Base-by-base conservation (phyloP, 345 rosid genomes). In the Balakata baccata region DNA sequence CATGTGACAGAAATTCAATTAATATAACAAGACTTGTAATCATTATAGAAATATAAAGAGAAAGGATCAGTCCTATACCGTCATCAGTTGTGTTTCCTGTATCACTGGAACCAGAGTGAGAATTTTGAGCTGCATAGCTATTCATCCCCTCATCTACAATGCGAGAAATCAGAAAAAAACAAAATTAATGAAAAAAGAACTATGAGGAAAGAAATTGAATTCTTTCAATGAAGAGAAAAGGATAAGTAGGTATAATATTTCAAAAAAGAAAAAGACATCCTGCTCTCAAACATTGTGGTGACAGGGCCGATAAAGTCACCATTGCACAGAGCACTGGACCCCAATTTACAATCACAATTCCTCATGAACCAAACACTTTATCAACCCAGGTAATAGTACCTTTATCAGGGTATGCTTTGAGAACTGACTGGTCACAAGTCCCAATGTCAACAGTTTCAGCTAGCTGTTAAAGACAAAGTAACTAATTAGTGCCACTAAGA, bases 371-470 rank as follows among this genome's bases (percentile, higher is more conserved):
- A 62, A 23, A 72, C 23, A 41, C n/a, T 37, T 29, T 39, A 57
- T 51, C 25, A 70, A 61, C 59, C 29, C 23, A 74, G 68, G 37
- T 64, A 51, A 64, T 23, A 66, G 14, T 87, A 93, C 97, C 92
- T 70, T 77, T 83, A 43, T 83, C 87, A 49, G 82, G 80, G 84
- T 84, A 86, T 62, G 89, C 84, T 79, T 81, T 88, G 38, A 85
- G 82, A 74, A 82, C 84, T 16, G 92, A 75, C 77, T 87, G 91
- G 79, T 86, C 89, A 78, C 82, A 86, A 61, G 90, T 88, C 68
- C 83, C 82, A 63, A 89, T 83, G 83, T 94, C 91, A 79, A 88
- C 78, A 9, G 91, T 81, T 79, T 86, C 92, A 68, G 89, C 34
- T 66, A 69, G 86, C 94, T 89, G 85, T 49, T 64, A 72, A 66